phyloP scores from a whole-genome alignment of 805 yeast genomes.

The Debaryomyces prosopidis region DNA sequence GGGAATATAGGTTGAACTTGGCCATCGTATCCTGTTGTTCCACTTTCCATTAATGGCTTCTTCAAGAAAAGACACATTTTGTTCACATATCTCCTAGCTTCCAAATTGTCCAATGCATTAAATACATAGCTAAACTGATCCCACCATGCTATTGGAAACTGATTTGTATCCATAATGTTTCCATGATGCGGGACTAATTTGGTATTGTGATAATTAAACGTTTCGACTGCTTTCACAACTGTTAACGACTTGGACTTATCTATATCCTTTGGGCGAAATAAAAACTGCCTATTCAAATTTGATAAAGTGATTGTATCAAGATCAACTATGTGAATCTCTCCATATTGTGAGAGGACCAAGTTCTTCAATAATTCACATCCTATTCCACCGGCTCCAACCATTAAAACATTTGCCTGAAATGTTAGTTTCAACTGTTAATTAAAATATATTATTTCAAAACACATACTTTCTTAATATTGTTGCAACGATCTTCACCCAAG shows the following conservation, averaged over 20 bases:
- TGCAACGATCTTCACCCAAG: constrained; percentile 39
- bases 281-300: constrained; percentile 88
- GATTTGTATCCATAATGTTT: constrained; percentile 74
- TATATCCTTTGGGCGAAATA: constrained; percentile 87
- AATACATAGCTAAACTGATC: constrained; percentile 72
- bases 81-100: constrained; percentile 92
- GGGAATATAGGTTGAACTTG: constrained; percentile 92
- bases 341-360: constrained; percentile 73
- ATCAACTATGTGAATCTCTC: constrained; percentile 90
- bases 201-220: constrained; percentile 61
- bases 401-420: constrained; percentile 53
- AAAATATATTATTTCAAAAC: neutral
- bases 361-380: constrained; percentile 91
- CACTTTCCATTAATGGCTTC: constrained; percentile 85
- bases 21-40: constrained; percentile 94
- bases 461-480: constrained; percentile 20
- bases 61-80: constrained; percentile 71
- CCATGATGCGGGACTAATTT: constrained; percentile 79
- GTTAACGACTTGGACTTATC: constrained; percentile 85
- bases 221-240: constrained; percentile 77
- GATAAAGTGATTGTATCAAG: constrained; percentile 92
- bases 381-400: constrained; percentile 97
- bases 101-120: constrained; percentile 92
- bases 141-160: constrained; percentile 76
- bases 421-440: neutral